Conservation (phyloP, 2,329 filamentous ascomycete species). For the Decorospora gaudefroyi region DNA sequence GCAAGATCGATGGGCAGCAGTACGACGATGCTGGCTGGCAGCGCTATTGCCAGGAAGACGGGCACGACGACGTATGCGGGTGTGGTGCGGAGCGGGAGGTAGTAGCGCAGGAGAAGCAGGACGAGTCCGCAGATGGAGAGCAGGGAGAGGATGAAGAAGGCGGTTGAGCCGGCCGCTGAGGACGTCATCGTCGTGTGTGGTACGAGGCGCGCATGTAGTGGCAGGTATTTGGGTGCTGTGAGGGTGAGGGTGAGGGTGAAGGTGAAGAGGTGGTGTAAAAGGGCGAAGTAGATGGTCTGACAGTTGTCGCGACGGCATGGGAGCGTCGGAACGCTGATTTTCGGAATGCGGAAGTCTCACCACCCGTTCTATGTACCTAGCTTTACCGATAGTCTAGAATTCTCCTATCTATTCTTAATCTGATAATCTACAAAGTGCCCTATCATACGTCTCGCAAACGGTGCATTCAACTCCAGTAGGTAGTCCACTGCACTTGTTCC, state of each 20-base stretch:
- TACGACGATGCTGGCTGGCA: conserved; percentile 87
- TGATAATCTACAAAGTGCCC: too few species aligned
- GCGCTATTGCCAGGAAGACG: conserved; percentile 92
- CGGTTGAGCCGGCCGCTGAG: conserved; percentile 74
- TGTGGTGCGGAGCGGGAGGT: conserved; percentile 85
- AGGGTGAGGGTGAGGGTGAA: conserved; percentile 1
- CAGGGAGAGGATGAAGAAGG: conserved; percentile 76
- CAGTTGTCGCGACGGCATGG: conserved; percentile 11
- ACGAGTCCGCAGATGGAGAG: conserved; percentile 75
- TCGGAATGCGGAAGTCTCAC: conserved; percentile 27
- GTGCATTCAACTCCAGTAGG: too few species aligned
- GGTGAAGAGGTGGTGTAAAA: conserved; percentile 2
- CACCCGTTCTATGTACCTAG: conserved; percentile 9
- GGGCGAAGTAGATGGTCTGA: conserved; percentile 7
- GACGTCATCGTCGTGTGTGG: conserved; percentile 48
- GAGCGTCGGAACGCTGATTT: conserved; percentile 20
- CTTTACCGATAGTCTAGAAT: too few species aligned
- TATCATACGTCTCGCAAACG: too few species aligned
- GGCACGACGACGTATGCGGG: conserved; percentile 88
- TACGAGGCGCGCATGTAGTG: conserved; percentile 24
- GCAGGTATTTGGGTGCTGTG: conserved; percentile 4
- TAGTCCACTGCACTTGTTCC: too few species aligned
- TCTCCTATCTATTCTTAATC: too few species aligned
- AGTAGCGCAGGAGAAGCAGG: conserved; percentile 83
- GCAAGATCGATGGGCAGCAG: conserved; percentile 95